Evolutionary conservation across 2,329 filamentous ascomycete species (phyloP).

Genomic region (Xylaria multiplex): DNA sequence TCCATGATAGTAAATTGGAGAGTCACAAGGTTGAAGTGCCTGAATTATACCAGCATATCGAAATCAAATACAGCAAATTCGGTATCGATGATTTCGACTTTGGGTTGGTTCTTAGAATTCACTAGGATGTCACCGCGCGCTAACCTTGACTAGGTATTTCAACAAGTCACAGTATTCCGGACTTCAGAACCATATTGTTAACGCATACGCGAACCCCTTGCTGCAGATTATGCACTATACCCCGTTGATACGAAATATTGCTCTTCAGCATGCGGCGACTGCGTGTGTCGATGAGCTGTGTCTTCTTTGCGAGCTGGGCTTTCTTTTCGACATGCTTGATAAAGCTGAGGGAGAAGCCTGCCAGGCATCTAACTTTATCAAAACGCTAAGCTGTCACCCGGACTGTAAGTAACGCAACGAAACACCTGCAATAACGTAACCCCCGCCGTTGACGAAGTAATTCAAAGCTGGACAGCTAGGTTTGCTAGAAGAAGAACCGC

Average conservation of each 20-base stretch:
- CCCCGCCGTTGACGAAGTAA: conserved; percentile 31
- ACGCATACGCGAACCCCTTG: conserved; percentile 94
- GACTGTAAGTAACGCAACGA: conserved; percentile 63
- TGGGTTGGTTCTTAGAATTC: conserved; percentile 63
- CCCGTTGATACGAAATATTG: conserved; percentile 85
- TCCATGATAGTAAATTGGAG: conserved; percentile 76
- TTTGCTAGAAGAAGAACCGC: conserved; percentile 84
- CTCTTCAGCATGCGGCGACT: conserved; percentile 87
- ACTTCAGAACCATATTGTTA: conserved; percentile 93
- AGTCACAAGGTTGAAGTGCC: conserved; percentile 84
- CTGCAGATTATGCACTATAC: conserved; percentile 93
- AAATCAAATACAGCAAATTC: conserved; percentile 99
- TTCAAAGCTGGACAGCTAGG: conserved; percentile 73
- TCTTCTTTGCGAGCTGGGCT: conserved; percentile 92
- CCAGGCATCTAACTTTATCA: conserved; percentile 93
- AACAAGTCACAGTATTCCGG: conserved; percentile 94
- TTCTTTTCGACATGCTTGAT: conserved; percentile 96
- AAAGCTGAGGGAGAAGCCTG: conserved; percentile 95
- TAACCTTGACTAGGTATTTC: conserved; percentile 73
- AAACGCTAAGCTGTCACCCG: conserved; percentile 84
- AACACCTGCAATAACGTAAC: neutral
- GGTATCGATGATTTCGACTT: conserved; percentile 99
- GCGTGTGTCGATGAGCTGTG: conserved; percentile 85
- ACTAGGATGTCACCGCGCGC: neutral
- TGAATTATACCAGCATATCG: conserved; percentile 89